phyloP scores from a whole-genome alignment of 805 yeast species.

The Kodamaea leandrae region DNA sequence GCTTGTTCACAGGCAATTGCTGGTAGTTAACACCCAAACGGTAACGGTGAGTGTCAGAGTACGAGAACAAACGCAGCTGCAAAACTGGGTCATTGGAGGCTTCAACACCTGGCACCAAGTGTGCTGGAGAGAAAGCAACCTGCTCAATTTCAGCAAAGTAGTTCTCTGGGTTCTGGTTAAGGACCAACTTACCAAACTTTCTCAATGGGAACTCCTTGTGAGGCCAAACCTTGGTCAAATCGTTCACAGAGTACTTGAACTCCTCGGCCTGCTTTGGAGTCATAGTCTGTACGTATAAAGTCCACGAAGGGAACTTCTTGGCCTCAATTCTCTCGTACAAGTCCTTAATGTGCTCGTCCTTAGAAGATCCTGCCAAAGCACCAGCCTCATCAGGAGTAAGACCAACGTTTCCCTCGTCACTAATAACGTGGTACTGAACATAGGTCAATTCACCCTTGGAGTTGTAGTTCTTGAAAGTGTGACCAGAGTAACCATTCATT shows the following conservation, averaged over 20 bases:
- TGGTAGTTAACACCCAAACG: slow-evolving; percentile 74
- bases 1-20: slow-evolving; percentile 79
- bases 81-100: slow-evolving; percentile 82
- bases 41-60: slow-evolving; percentile 84
- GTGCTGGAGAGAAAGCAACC: slow-evolving; percentile 82
- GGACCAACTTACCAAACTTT: slow-evolving; percentile 73
- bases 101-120: slow-evolving; percentile 81
- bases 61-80: slow-evolving; percentile 77
- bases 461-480: slow-evolving; percentile 58
- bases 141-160: slow-evolving; percentile 88
- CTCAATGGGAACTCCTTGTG: slow-evolving; percentile 83
- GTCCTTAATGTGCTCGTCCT: slow-evolving; percentile 46
- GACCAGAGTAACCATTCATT: slow-evolving; percentile 66
- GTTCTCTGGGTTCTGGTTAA: slow-evolving; percentile 82
- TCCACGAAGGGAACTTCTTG: slow-evolving; percentile 52
- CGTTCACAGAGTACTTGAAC: slow-evolving; percentile 47
- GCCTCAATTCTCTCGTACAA: slow-evolving; percentile 43
- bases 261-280: slow-evolving; percentile 54
- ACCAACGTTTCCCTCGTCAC: slow-evolving; percentile 49
- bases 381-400: slow-evolving; percentile 46
- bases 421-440: slow-evolving; percentile 52
- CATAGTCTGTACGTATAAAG: slow-evolving; percentile 58
- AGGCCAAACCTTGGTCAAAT: slow-evolving; percentile 78
- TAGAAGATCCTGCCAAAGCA: slow-evolving; percentile 45
- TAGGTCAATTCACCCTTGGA: slow-evolving; percentile 49